Percentiles rank a stretch among this genome's conserved stretches.
Conservation (phyloP, 495 filamentous ascomycete species). For the Neurospora sp. region DNA sequence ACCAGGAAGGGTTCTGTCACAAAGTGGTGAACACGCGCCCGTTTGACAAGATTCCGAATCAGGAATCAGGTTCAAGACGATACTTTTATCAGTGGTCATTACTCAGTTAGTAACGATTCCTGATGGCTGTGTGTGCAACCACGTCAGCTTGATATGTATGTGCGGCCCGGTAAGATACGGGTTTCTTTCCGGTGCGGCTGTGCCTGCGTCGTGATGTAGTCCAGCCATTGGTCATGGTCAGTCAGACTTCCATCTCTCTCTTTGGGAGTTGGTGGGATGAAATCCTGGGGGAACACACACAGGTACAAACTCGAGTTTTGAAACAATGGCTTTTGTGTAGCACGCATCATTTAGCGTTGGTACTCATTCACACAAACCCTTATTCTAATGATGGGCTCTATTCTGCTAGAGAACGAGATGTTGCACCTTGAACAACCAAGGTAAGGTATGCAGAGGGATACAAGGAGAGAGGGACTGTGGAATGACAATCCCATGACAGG, state of each 20-base stretch:
- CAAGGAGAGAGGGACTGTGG: not conserved
- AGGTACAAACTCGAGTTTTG: not conserved
- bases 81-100: not conserved
- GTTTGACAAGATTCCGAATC: not conserved
- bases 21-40: too few relatives aligned
- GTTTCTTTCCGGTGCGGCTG: not conserved
- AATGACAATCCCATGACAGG: not conserved
- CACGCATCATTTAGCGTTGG: not conserved
- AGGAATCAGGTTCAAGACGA: not conserved
- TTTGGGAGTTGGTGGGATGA: not conserved
- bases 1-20: too few relatives aligned
- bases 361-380: not conserved
- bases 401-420: not conserved
- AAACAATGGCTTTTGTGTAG: not conserved
- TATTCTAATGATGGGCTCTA: not conserved
- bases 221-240: not conserved
- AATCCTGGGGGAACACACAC: not conserved
- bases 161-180: not conserved
- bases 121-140: not conserved
- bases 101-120: not conserved
- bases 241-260: not conserved
- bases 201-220: not conserved
- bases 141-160: not conserved
- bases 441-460: not conserved
- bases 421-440: not conserved